Conservation (phyloP, 2,329 filamentous ascomycete genomes). For the Ophiostoma quercus region DNA sequence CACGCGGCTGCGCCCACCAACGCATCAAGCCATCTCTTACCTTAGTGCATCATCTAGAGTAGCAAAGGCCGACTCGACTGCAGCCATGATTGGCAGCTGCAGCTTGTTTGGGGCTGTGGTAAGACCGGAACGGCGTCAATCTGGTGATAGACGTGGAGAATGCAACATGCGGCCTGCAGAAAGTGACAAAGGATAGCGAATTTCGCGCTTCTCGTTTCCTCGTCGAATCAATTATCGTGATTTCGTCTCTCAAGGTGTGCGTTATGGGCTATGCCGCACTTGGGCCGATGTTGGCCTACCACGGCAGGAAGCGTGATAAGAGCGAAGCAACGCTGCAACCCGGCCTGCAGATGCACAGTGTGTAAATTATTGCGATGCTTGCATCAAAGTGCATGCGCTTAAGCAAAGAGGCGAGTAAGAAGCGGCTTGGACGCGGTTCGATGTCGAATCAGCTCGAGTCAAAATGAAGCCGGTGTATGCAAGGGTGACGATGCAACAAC, state of each 20-base stretch:
- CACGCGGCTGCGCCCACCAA: not conserved
- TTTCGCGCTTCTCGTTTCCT: not conserved
- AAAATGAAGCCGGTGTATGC: not conserved
- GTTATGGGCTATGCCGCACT: not conserved
- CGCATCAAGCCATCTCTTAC: not conserved
- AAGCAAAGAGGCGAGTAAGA: not conserved
- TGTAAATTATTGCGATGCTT: not conserved
- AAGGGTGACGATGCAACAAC: not conserved
- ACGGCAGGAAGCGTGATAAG: not conserved
- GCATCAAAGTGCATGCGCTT: not conserved
- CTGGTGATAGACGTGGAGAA: not conserved
- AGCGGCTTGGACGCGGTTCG: not conserved
- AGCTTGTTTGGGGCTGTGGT: not conserved
- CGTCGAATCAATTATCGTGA: not conserved
- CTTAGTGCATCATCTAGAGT: constrained; percentile 3
- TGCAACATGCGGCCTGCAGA: not conserved
- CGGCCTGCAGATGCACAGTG: not conserved
- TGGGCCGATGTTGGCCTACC: not conserved
- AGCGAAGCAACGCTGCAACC: not conserved
- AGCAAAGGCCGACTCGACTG: not conserved
- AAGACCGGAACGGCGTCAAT: not conserved
- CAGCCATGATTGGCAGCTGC: not conserved
- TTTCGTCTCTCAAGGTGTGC: too few species aligned
- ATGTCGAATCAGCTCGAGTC: not conserved
- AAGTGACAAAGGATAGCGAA: not conserved